Conservation (phyloP, 768 basidiomycete genomes). For the Terana coerulea region DNA sequence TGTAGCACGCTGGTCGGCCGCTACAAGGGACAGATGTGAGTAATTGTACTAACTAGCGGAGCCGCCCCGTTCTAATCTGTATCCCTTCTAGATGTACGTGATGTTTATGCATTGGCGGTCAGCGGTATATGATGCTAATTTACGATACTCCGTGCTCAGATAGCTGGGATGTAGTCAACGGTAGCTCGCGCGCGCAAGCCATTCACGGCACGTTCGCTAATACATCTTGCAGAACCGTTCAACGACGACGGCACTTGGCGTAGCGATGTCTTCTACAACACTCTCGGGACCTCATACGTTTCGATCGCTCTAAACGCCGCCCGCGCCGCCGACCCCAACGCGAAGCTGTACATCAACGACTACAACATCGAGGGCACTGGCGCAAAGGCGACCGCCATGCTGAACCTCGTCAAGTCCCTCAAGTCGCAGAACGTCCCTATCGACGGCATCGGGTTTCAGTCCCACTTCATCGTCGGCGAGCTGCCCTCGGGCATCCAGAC, state of each 20-base stretch:
- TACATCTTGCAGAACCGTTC: conserved; percentile 36
- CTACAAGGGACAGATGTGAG: conserved; percentile 50
- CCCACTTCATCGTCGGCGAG: conserved; percentile 56
- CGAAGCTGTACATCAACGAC: conserved; percentile 52
- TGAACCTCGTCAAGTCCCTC: conserved; percentile 47
- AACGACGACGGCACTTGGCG: conserved; percentile 59
- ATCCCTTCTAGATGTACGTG: conserved; percentile 10
- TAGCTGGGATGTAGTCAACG: conserved; percentile 52
- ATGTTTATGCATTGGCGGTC: background rate
- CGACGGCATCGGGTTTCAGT: conserved; percentile 59
- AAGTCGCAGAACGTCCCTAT: conserved; percentile 47
- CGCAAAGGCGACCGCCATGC: conserved; percentile 54
- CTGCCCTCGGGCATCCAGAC: conserved; percentile 42
- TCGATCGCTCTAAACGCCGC: conserved; percentile 47
- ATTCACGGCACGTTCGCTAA: background rate
- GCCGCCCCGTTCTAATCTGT: background rate
- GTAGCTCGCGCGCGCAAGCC: background rate
- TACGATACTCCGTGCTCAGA: conserved; percentile 24
- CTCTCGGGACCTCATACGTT: conserved; percentile 46
- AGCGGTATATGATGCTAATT: background rate
- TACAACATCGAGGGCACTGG: conserved; percentile 36
- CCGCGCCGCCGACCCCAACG: conserved; percentile 46
- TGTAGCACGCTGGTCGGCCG: conserved; percentile 47
- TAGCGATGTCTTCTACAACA: conserved; percentile 49
- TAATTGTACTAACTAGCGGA: background rate